Base-by-base conservation (phyloP, 2,329 filamentous ascomycete genomes). In the Epichloe sibirici region DNA sequence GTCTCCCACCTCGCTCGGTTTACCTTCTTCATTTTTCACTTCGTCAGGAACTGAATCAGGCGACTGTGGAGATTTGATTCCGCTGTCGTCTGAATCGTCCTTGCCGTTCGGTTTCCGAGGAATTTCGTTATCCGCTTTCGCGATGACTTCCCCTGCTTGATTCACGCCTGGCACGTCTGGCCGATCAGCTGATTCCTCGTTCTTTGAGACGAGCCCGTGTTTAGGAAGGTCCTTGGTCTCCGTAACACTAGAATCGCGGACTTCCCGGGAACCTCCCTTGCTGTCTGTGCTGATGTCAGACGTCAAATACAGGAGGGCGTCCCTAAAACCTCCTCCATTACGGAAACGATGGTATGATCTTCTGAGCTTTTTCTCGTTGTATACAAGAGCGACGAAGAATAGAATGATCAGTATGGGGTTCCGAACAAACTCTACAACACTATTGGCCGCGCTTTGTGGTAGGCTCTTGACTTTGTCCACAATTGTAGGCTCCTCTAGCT, bases 351-450 rank as follows among this genome's bases (percentile, higher is more conserved):
- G 65, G 44, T 70, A 69, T 37, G 66, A 67, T 40, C 69, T 66
- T 5, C 73, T 64, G 8, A 73, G 63, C 45, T 75, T 73, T 54
- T 76, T 73, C 54, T 74, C 67, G 34, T 74, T 69, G 49, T 71
- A 71, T 5, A 76, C 57, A 4, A 75, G 55, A 11, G 67, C 62
- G 7, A 68, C 57, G n/a, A 73, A 57, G 25, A 77, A 64, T 15
- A 78, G 58, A 3, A 77, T 60, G 6, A 78, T 69, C 8, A 77
- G 64, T 9, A 75, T 69, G 0, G 78, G 78, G 54, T 82, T 82
- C 51, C 70, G 74, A 44, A 83, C 62, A 12, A 83, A 73, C 44
- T 82, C 78, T 6, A 76, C 62, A 8, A 79, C 65, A 52, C 71
- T 78, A 43, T 75, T 70, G 0, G 70, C 68, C 0, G 74, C 77